Evolutionary conservation across 148 eudicot species (phyloP).

Genomic region (Silene latifolia): DNA sequence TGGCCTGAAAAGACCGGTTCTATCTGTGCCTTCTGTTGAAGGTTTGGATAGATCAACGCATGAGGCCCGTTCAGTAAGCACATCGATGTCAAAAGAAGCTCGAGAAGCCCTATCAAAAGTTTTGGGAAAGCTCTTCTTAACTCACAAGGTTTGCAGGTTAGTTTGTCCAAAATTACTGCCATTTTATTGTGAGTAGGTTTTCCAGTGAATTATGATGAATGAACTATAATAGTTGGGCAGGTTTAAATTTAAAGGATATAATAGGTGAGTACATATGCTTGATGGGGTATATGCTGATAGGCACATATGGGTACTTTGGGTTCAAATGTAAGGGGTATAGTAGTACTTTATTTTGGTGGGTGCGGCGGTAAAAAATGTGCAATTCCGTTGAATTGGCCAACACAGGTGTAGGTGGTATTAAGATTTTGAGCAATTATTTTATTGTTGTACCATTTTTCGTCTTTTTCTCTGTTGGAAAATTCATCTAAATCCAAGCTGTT

Average conservation of each 20-base stretch:
- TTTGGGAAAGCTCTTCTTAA: conserved; percentile 57
- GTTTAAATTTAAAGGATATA: background rate
- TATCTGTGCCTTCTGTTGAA: conserved; percentile 32
- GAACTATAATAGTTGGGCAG: background rate
- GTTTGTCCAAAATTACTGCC: conserved; percentile 6
- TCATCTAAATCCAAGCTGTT: background rate
- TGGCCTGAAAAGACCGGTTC: conserved; percentile 25
- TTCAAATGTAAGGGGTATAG: too few relatives aligned
- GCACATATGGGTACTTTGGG: too few relatives aligned
- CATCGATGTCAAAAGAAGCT: conserved; percentile 54
- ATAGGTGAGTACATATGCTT: background rate
- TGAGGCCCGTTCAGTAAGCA: conserved; percentile 29
- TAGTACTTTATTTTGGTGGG: background rate
- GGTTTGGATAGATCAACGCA: conserved; percentile 30
- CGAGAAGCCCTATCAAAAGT: conserved; percentile 60
- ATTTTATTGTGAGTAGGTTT: background rate
- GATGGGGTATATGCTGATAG: too few relatives aligned
- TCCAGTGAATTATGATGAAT: background rate
- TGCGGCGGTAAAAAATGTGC: background rate
- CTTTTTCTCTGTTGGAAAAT: background rate
- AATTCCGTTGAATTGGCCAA: background rate
- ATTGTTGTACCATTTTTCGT: background rate
- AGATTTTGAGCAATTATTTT: background rate
- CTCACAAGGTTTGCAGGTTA: conserved; percentile 80
- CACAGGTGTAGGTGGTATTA: background rate